These are phyloP conservation scores for Cystofilobasidium bisporidii DNA, from an alignment of 768 basidiomycete species.

Conservation along the genomic window DNA sequence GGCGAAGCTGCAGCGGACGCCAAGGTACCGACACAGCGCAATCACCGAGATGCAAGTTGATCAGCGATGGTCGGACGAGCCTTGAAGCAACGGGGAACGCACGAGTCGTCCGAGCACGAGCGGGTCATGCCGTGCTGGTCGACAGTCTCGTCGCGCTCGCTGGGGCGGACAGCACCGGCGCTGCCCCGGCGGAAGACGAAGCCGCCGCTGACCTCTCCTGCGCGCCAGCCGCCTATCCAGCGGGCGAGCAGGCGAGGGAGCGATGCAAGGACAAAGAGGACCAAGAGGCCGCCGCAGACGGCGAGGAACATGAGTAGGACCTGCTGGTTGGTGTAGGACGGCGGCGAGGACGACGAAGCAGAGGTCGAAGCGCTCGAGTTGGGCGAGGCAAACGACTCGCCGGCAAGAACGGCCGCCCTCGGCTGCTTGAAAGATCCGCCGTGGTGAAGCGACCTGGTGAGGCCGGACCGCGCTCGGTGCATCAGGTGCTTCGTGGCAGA, in stretches of 20 bases:
- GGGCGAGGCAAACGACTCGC: background rate
- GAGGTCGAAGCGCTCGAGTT: background rate
- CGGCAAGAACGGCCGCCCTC: too few relatives aligned
- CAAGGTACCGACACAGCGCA: too few relatives aligned
- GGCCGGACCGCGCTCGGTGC: too few relatives aligned
- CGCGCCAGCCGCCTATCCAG: background rate
- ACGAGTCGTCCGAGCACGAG: too few relatives aligned
- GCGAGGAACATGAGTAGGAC: background rate
- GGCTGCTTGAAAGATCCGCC: too few relatives aligned
- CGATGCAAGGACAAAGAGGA: constrained; percentile 8
- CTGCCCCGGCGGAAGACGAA: background rate
- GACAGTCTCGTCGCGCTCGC: too few relatives aligned
- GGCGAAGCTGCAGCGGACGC: background rate
- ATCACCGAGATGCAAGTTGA: too few relatives aligned
- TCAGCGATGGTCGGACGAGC: too few relatives aligned
- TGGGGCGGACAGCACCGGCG: background rate
- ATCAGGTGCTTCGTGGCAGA: too few relatives aligned
- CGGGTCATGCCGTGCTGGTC: too few relatives aligned
- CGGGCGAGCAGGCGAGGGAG: constrained; percentile 13
- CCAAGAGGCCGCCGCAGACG: background rate
- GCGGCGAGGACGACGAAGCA: background rate
- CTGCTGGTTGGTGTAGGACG: constrained; percentile 5
- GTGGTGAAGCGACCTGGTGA: too few relatives aligned
- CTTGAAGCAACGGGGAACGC: too few relatives aligned
- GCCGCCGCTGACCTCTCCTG: constrained; percentile 12